phyloP scores from a whole-genome alignment of 306 rosid species.

The Dalbergia oliveri region DNA sequence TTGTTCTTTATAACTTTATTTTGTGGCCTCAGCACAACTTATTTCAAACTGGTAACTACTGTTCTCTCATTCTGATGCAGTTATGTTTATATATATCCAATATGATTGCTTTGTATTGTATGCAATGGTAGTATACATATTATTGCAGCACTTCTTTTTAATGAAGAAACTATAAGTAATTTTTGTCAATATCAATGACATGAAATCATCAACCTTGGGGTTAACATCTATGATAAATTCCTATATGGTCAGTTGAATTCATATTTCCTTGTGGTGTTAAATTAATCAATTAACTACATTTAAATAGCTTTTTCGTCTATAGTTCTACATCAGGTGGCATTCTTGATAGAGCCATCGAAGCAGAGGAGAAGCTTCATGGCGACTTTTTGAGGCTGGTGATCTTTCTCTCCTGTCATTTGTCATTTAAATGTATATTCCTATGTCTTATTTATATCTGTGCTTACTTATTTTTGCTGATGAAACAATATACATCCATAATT shows the following conservation, averaged over 20 bases:
- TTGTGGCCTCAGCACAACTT: conserved; percentile 15
- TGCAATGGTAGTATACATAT: conserved; percentile 25
- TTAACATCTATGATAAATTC: not conserved
- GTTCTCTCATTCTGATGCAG: conserved; percentile 35
- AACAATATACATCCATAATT: conserved; percentile 35
- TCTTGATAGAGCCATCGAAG: conserved; percentile 83
- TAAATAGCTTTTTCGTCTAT: conserved; percentile 39
- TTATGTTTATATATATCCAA: conserved; percentile 23
- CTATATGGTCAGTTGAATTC: conserved; percentile 4
- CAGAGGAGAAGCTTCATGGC: conserved; percentile 75
- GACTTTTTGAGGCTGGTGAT: conserved; percentile 93
- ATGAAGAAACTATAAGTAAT: conserved; percentile 4
- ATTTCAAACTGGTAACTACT: conserved; percentile 19
- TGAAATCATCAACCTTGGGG: conserved; percentile 26
- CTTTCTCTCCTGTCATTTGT: conserved; percentile 45
- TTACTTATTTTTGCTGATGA: conserved; percentile 32
- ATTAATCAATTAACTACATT: conserved; percentile 24
- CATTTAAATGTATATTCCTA: conserved; percentile 12
- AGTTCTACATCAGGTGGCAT: conserved; percentile 83
- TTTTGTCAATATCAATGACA: conserved; percentile 25
- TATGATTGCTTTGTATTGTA: conserved; percentile 39
- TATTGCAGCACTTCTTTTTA: not conserved
- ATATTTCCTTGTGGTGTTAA: conserved; percentile 29
- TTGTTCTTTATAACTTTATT: conserved; percentile 4
- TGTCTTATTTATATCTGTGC: conserved; percentile 17